Conservation (phyloP, 495 filamentous ascomycete genomes). For the Pyronema omphalodes region DNA sequence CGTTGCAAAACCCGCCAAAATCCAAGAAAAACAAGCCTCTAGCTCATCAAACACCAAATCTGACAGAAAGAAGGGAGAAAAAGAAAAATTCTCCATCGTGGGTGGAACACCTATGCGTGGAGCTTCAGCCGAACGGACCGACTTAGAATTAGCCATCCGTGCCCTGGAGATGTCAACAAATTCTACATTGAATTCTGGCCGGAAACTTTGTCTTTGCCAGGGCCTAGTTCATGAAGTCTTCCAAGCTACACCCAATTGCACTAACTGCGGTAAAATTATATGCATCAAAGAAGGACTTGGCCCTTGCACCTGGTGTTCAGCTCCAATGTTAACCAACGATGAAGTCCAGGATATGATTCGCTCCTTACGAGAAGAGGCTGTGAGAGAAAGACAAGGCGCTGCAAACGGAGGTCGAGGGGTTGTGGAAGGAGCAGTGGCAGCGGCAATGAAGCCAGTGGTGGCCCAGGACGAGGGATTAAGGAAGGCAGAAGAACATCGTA, state of each 20-base stretch:
- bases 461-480: conserved; percentile 32
- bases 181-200: conserved; percentile 40
- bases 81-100: conserved; percentile 34
- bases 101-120: conserved; percentile 64
- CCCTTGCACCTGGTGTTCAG: conserved; percentile 80
- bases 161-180: conserved; percentile 78
- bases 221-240: conserved; percentile 71
- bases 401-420: conserved; percentile 38
- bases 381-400: conserved; percentile 56
- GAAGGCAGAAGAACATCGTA: conserved; percentile 57
- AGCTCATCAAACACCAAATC: conserved; percentile 40
- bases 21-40: conserved; percentile 57
- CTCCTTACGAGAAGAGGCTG: conserved; percentile 70
- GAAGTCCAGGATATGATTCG: conserved; percentile 73
- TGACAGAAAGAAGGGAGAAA: conserved; percentile 8
- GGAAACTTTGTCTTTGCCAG: conserved; percentile 64
- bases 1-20: conserved; percentile 35
- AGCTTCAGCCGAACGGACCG: conserved; percentile 52
- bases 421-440: conserved; percentile 45
- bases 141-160: conserved; percentile 84
- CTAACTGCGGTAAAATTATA: conserved; percentile 88
- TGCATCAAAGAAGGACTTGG: conserved; percentile 88
- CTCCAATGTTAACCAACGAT: conserved; percentile 45
- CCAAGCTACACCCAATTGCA: conserved; percentile 73
- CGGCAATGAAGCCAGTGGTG: conserved; percentile 32